A percentile compares a stretch with the other conserved stretches of the same genome.
phyloP scores from a whole-genome alignment of 148 eudicot species.

The Nepenthes mirabilis region DNA sequence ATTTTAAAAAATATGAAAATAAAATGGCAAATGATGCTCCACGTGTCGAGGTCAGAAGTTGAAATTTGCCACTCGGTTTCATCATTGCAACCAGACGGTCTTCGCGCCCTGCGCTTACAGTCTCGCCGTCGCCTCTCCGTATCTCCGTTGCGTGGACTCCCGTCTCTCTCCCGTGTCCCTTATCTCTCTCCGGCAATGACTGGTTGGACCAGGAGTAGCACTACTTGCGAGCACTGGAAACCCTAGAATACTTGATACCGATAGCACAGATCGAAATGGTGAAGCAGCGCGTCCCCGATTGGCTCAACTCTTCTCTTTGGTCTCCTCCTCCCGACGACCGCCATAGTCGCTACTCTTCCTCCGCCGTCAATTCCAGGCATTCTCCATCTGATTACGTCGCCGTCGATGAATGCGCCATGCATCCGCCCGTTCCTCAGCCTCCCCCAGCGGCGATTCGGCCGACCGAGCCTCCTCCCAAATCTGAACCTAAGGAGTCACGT shows the following conservation, averaged over 20 bases:
- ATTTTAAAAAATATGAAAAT: too few species aligned
- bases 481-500: slow-evolving; percentile 1
- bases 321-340: slow-evolving; percentile 29
- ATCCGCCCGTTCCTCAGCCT: slow-evolving; percentile 12
- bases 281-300: slow-evolving; percentile 66
- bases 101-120: too few species aligned
- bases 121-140: too few species aligned
- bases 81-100: too few species aligned
- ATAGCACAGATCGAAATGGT: slow-evolving; percentile 22
- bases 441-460: slow-evolving; percentile 19
- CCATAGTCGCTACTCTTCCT: slow-evolving; percentile 8
- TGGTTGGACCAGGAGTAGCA: too few species aligned
- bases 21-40: too few species aligned
- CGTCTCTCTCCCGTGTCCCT: too few species aligned
- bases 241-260: slow-evolving; percentile 7
- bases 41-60: too few species aligned
- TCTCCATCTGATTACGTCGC: slow-evolving; percentile 3
- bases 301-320: slow-evolving; percentile 94
- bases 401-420: too few species aligned
- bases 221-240: neutral
- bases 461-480: slow-evolving; percentile 12
- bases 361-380: slow-evolving; percentile 6
- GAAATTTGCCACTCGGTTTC: too few species aligned
- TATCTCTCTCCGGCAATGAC: too few species aligned
- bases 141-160: too few species aligned